Conservation (phyloP, 495 filamentous ascomycete genomes). For the Tuber calosporum region DNA sequence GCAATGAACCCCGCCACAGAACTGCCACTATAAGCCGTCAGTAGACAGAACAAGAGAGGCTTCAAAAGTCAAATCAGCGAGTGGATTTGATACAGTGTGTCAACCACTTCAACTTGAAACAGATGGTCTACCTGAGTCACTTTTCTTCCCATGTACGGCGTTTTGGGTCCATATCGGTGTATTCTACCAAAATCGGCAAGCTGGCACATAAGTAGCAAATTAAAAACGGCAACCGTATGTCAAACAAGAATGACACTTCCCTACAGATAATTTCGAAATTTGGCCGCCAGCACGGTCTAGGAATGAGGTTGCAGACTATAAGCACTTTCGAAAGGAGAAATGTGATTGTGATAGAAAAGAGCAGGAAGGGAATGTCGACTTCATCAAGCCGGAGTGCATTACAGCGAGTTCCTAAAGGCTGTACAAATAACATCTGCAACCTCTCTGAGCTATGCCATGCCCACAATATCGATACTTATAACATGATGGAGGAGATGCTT, state of each 20-base stretch:
- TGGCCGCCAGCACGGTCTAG: background rate
- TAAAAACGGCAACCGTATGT: background rate
- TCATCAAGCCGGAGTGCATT: background rate
- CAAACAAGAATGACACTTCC: background rate
- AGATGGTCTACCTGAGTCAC: conserved; percentile 1
- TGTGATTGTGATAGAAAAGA: background rate
- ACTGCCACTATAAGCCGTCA: too few relatives aligned
- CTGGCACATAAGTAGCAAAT: background rate
- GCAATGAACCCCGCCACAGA: background rate
- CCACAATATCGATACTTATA: too few relatives aligned
- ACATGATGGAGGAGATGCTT: too few relatives aligned
- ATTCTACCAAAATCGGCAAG: background rate
- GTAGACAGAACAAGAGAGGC: background rate
- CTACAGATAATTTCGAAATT: background rate
- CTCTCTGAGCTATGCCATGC: too few relatives aligned
- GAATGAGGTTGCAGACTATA: background rate
- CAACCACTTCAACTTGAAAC: background rate
- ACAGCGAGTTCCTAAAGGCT: too few relatives aligned
- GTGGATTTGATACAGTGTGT: too few relatives aligned
- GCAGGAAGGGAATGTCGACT: too few relatives aligned
- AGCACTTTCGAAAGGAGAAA: background rate
- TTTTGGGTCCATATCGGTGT: background rate
- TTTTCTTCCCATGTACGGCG: background rate
- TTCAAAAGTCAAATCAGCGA: too few relatives aligned
- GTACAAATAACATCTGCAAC: too few relatives aligned